Percentiles rank a stretch among this genome's conserved stretches.
Evolutionary conservation across 164 flowering plant species (phyloP).

Genomic region (Kalanchoe fedtschenkoi): DNA sequence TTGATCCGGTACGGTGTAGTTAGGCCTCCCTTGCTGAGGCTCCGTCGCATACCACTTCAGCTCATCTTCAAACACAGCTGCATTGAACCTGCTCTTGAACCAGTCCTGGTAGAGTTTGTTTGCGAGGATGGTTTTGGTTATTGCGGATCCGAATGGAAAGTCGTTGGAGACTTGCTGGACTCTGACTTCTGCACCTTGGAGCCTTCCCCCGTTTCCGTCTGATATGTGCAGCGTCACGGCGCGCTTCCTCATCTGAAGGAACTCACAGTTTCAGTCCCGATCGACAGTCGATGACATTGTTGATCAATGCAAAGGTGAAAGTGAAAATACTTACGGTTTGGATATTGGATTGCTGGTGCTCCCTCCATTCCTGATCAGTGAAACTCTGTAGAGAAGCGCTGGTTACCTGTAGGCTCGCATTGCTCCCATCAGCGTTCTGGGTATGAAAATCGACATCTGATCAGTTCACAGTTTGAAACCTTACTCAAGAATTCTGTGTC

Average conservation of each 20-base stretch:
- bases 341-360: slow-evolving; percentile 49
- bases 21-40: slow-evolving; percentile 43
- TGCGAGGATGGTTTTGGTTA: slow-evolving; percentile 66
- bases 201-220: slow-evolving; percentile 34
- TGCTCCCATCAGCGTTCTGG: slow-evolving; percentile 33
- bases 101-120: slow-evolving; percentile 76
- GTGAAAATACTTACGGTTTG: slow-evolving; percentile 28
- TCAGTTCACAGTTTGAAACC: not conserved
- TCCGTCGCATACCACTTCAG: slow-evolving; percentile 94
- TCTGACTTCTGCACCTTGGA: slow-evolving; percentile 51
- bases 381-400: slow-evolving; percentile 83
- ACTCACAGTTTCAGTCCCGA: not conserved
- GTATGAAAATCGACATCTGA: not conserved
- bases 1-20: slow-evolving; percentile 66
- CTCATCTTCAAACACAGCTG: slow-evolving; percentile 90
- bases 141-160: slow-evolving; percentile 90
- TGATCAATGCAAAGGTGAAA: too few species aligned
- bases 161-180: slow-evolving; percentile 65
- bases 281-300: too few species aligned
- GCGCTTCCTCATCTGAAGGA: slow-evolving; percentile 58
- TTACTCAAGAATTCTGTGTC: not conserved
- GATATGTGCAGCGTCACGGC: slow-evolving; percentile 59
- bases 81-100: slow-evolving; percentile 76
- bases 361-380: slow-evolving; percentile 62
- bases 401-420: slow-evolving; percentile 28